phyloP scores from a whole-genome alignment of 257 asterid species.

The Echium plantagineum region DNA sequence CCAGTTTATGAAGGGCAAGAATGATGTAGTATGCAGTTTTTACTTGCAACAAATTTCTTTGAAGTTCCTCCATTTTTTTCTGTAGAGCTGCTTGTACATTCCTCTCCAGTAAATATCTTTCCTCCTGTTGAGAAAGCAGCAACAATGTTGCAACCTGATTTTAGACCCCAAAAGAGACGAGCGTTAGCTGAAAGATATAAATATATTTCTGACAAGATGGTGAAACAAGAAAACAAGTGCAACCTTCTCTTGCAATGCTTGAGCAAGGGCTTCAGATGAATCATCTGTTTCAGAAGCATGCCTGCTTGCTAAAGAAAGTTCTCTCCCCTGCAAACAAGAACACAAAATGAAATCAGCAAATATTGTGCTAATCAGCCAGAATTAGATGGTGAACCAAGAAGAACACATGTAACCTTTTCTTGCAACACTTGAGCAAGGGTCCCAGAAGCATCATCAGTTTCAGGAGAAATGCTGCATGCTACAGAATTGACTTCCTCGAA shows the following conservation, averaged over 20 bases:
- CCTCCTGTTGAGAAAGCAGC: conserved; percentile 91
- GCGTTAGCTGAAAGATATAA: neutral
- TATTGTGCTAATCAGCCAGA: conserved; percentile 1
- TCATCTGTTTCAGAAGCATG: conserved; percentile 29
- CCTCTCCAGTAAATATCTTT: conserved; percentile 72
- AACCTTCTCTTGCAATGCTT: conserved; percentile 94
- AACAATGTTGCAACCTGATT: conserved; percentile 67
- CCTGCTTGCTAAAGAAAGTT: conserved; percentile 24
- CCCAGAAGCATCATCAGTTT: conserved; percentile 40
- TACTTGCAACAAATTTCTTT: conserved; percentile 82
- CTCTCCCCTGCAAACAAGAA: conserved; percentile 25
- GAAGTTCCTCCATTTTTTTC: conserved; percentile 71
- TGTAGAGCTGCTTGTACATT: conserved; percentile 69
- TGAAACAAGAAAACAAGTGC: conserved; percentile 9
- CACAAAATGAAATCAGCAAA: neutral
- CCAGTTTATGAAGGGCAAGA: neutral
- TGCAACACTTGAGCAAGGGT: conserved; percentile 77
- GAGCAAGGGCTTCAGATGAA: conserved; percentile 54
- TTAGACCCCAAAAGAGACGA: conserved; percentile 7
- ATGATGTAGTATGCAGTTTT: neutral
- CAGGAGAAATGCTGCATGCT: conserved; percentile 22
- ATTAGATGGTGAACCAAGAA: conserved; percentile 11
- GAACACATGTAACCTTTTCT: conserved; percentile 56
- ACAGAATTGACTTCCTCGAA: conserved; percentile 33
- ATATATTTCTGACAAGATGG: conserved; percentile 2